Conservation (phyloP, 2,329 filamentous ascomycete species). For the Pochonia chlamydosporia region DNA sequence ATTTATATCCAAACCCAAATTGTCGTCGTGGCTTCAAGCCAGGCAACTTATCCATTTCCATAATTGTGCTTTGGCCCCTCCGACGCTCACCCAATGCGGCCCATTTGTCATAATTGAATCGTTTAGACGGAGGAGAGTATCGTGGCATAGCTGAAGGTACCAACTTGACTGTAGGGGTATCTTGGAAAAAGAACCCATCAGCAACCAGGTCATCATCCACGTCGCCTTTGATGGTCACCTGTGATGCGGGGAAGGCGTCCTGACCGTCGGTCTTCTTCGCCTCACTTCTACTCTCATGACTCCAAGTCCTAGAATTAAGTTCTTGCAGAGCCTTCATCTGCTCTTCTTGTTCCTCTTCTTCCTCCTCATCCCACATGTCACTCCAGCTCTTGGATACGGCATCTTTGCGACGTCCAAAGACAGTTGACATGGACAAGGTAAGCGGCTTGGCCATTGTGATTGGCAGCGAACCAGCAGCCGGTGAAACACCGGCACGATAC, state of each 20-base stretch:
- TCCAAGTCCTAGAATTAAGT: constrained; percentile 72
- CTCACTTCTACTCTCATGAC: constrained; percentile 59
- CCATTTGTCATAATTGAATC: constrained; percentile 73
- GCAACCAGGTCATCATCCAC: constrained; percentile 61
- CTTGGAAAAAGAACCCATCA: constrained; percentile 70
- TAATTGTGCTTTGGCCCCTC: constrained; percentile 54
- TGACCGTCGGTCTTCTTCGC: constrained; percentile 14
- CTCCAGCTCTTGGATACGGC: constrained; percentile 97
- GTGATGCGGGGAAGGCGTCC: constrained; percentile 15
- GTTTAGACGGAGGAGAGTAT: constrained; percentile 64
- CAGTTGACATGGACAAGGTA: constrained; percentile 65
- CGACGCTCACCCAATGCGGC: constrained; percentile 78
- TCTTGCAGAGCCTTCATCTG: constrained; percentile 52
- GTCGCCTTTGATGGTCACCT: constrained; percentile 37
- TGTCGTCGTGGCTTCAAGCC: constrained; percentile 44
- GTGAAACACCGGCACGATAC: constrained; percentile 40
- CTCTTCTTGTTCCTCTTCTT: constrained; percentile 67
- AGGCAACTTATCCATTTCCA: constrained; percentile 44
- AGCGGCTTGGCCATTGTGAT: constrained; percentile 75
- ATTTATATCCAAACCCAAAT: constrained; percentile 41
- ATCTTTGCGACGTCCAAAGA: constrained; percentile 73
- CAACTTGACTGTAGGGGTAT: constrained; percentile 40
- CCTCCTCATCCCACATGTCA: constrained; percentile 93
- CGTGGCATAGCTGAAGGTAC: constrained; percentile 36
- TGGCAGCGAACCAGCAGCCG: constrained; percentile 64